Conservation (phyloP, 176 grass and related monocot genomes). For the Ananas comosus region DNA sequence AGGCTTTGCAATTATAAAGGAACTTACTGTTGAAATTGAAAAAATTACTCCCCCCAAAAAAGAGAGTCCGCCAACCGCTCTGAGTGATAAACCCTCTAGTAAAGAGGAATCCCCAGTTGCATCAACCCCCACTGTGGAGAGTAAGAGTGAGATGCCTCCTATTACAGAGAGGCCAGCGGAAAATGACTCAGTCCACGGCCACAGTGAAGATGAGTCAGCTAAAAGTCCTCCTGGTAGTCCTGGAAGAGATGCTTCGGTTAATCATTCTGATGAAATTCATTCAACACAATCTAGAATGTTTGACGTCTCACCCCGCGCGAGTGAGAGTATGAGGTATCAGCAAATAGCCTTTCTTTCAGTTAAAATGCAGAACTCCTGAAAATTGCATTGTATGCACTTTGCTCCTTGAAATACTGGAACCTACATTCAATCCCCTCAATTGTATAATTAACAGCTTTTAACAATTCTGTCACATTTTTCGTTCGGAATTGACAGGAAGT, state of each 20-base stretch:
- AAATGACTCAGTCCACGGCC: constrained; percentile 31
- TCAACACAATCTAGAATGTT: constrained; percentile 32
- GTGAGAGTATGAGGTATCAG: constrained; percentile 63
- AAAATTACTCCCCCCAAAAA: constrained; percentile 33
- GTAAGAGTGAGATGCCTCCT: constrained; percentile 49
- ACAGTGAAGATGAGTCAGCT: constrained; percentile 28
- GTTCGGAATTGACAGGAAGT: no score
- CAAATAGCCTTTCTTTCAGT: constrained; percentile 1
- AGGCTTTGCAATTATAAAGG: constrained; percentile 91
- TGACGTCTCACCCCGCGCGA: constrained; percentile 51
- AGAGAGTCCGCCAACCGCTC: constrained; percentile 35
- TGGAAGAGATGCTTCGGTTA: constrained; percentile 44
- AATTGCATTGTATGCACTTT: not conserved
- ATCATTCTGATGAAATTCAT: constrained; percentile 39
- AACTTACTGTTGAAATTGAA: constrained; percentile 87
- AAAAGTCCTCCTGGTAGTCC: constrained; percentile 63
- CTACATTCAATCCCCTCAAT: no score
- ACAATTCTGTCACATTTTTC: no score
- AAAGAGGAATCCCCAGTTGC: constrained; percentile 20
- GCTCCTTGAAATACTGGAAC: not conserved
- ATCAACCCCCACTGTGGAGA: constrained; percentile 35
- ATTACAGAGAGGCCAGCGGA: constrained; percentile 33
- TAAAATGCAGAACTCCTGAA: not conserved
- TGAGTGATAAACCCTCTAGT: constrained; percentile 43
- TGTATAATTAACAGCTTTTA: no score